phyloP scores from a whole-genome alignment of 257 asterid species.

The Ajuga chamaepitys region DNA sequence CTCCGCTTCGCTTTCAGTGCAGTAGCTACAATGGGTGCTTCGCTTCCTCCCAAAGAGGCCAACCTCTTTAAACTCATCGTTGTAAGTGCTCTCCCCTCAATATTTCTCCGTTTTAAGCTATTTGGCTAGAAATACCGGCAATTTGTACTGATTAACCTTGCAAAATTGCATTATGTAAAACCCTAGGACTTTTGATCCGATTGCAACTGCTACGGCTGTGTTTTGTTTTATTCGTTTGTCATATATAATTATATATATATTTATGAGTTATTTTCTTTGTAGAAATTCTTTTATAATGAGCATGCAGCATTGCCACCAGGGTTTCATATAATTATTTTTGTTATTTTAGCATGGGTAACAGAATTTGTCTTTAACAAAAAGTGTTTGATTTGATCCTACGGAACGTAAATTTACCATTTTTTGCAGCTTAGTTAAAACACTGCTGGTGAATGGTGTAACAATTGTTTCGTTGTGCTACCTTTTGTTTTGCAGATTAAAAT shows the following conservation, averaged over 20 bases:
- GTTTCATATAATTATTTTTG: neutral
- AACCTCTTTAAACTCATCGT: conserved; percentile 98
- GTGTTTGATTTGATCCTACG: neutral
- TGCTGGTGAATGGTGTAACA: conserved; percentile 8
- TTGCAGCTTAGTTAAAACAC: neutral
- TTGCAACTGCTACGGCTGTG: neutral
- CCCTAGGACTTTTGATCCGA: conserved; percentile 32
- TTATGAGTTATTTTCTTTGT: neutral
- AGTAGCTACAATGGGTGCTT: conserved; percentile 62
- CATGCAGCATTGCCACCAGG: neutral
- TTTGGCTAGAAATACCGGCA: conserved; percentile 5
- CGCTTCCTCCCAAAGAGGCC: conserved; percentile 98
- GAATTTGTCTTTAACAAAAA: neutral
- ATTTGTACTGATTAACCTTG: neutral
- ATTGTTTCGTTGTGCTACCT: neutral
- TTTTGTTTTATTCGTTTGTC: neutral
- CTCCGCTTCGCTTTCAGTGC: conserved; percentile 8
- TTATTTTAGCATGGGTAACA: neutral
- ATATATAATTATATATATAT: too few relatives aligned
- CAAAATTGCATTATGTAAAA: conserved; percentile 15
- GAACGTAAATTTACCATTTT: neutral
- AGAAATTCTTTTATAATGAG: neutral
- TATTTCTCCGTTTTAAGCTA: neutral
- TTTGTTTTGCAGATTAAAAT: neutral
- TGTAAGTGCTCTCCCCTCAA: conserved; percentile 41